Evolutionary conservation across 176 grass and related monocot species (phyloP).

Genomic region (Typha latifolia): DNA sequence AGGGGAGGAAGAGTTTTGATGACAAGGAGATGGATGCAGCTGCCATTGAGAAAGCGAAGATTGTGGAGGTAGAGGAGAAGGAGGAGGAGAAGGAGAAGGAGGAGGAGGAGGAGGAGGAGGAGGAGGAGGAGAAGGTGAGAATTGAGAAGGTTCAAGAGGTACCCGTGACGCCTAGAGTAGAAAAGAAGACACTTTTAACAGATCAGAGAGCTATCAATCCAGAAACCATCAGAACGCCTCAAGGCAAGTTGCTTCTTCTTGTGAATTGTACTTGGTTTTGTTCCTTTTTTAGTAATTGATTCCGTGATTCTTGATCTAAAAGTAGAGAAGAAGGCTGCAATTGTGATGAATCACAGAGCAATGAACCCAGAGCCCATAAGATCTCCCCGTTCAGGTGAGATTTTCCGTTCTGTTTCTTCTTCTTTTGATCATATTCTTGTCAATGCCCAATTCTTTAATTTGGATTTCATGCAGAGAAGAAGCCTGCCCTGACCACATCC

Average conservation of each 20-base stretch:
- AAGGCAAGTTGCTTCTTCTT: conserved; percentile 28
- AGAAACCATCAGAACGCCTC: conserved; percentile 23
- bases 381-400: conserved; percentile 29
- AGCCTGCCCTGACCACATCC: conserved; percentile 4
- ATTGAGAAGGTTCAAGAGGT: conserved; percentile 20
- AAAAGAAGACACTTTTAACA: neutral
- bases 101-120: conserved; percentile 19
- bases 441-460: neutral
- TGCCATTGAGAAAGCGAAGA: conserved; percentile 11
- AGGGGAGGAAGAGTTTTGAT: conserved; percentile 21
- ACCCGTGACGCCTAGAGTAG: conserved; percentile 2
- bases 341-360: conserved; percentile 28
- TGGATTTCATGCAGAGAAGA: conserved; percentile 41
- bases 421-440: neutral
- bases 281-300: conserved; percentile 7
- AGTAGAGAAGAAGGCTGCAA: conserved; percentile 44
- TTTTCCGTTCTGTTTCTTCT: neutral
- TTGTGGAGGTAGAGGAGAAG: conserved; percentile 21
- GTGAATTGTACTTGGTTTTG: neutral
- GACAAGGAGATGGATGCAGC: conserved; percentile 43
- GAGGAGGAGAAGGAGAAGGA: conserved; percentile 31
- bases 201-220: neutral
- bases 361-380: conserved; percentile 25
- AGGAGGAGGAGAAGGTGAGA: conserved; percentile 28
- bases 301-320: conserved; percentile 9